Evolutionary conservation across 2,329 filamentous ascomycete species (phyloP), one percentile per base, ranked within the genome.

Genomic region (Diplocarpon rosae): DNA sequence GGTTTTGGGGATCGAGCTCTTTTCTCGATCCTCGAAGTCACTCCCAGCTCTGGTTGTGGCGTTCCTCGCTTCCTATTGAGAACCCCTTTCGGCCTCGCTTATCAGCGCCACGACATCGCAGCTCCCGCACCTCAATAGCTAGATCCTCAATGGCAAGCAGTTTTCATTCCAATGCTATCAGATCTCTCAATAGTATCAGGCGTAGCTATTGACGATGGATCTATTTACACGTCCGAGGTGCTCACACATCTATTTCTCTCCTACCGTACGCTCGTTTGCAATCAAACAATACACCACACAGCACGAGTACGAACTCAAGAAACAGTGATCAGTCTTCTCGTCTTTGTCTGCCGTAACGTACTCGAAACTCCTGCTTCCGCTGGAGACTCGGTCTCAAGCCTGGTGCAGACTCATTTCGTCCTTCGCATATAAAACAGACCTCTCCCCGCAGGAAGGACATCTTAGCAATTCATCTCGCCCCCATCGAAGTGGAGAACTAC

Each of bases 21-120:
- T 27, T 35, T 35, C 28, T 8, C 14, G 16, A 16, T 36, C 24
- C 30, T 32, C 34, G 12, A 28, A 34, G 6, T 31, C 17, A 36
- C 14, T 28, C 28, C 33, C 7, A 36, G 32, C 14, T 30, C 27
- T 5, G 4, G 30, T 10, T 32, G 30, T 12, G 30, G 30, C 30
- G 30, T 32, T 32, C 7, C 30, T 32, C 28, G 12, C 28, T 37
- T 37, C 20, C 27, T 37, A 42, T 37, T 42, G 33, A 37, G 39
- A 37, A 40, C 35, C 38, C 36, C n/a, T 47, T 48, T 50, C 47
- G 43, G 42, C 47, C 27, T 48, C 47, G 47, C 45, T 50, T 52
- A 52, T 45, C 31, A 27, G 37, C 38, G 39, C 43, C 42, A 45
- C 35, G 14, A 32, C 37, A 24, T 13, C 9, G 20, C 20, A 24